Evolutionary conservation across 2,329 filamentous ascomycete species (phyloP).

Genomic region (Arthrobotrys iridis): DNA sequence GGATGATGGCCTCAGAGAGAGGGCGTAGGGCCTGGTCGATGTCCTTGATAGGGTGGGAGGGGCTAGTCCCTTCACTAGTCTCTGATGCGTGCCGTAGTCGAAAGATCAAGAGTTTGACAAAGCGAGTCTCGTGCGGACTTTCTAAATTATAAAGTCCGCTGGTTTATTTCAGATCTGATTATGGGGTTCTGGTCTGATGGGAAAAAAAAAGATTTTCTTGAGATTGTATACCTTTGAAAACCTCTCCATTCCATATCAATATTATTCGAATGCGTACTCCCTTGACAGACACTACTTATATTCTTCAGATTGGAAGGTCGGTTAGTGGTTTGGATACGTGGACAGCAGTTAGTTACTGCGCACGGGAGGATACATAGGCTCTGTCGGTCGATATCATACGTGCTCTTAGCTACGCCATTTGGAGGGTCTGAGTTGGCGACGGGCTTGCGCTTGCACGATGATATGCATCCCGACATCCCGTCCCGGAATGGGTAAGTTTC

Average conservation of each 20-base stretch:
- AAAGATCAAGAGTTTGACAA: background rate
- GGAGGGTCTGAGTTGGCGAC: constrained; percentile 52
- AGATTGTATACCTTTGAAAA: background rate
- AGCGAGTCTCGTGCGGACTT: background rate
- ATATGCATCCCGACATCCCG: constrained; percentile 53
- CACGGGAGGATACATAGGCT: constrained; percentile 39
- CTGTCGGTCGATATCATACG: constrained; percentile 15
- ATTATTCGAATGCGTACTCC: background rate
- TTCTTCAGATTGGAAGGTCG: background rate
- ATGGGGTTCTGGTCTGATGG: background rate
- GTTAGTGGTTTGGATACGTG: constrained; percentile 48
- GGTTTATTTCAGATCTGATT: background rate
- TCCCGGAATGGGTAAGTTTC: constrained; percentile 46
- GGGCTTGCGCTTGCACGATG: constrained; percentile 41
- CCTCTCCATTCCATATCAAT: background rate
- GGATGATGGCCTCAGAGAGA: background rate
- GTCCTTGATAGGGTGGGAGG: background rate
- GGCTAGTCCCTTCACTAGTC: background rate
- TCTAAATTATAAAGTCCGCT: background rate
- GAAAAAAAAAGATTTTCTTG: background rate
- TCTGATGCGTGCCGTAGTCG: background rate
- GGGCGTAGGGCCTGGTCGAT: background rate
- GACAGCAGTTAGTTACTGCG: constrained; percentile 45
- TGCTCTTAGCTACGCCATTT: constrained; percentile 34
- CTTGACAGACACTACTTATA: constrained; percentile 11